These are phyloP conservation scores for Medicago lupulina DNA, from an alignment of 306 rosid genomes.

Conservation along the genomic window DNA sequence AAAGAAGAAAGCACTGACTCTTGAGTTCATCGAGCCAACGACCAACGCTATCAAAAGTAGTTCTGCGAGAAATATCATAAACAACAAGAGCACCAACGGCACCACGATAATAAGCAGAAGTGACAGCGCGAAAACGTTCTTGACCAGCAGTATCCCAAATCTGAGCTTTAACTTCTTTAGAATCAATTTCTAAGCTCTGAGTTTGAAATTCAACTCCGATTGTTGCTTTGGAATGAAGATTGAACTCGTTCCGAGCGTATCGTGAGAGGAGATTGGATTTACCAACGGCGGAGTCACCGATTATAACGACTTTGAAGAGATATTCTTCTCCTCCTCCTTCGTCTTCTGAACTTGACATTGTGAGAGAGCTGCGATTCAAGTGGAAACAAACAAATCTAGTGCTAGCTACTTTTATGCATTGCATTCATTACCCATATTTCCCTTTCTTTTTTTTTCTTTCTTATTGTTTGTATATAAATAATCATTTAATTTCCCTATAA, in stretches of 20 bases:
- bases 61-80: conserved; percentile 82
- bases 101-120: conserved; percentile 93
- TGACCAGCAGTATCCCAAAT: conserved; percentile 99
- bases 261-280: conserved; percentile 86
- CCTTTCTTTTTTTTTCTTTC: too few species aligned
- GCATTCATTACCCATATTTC: too few species aligned
- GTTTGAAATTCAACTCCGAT: conserved; percentile 96
- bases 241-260: conserved; percentile 88
- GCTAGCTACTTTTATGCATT: too few species aligned
- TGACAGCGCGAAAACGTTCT: conserved; percentile 92
- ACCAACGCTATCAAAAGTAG: conserved; percentile 80
- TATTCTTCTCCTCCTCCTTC: conserved; percentile 88
- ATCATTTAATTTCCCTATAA: too few species aligned
- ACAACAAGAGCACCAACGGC: conserved; percentile 92
- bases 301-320: conserved; percentile 91
- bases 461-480: too few species aligned
- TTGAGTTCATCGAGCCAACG: conserved; percentile 98
- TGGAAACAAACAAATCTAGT: too few species aligned
- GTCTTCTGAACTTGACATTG: conserved; percentile 84
- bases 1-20: conserved; percentile 44
- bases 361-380: too few species aligned
- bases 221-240: conserved; percentile 88
- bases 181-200: conserved; percentile 79
- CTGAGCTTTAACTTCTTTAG: conserved; percentile 94
- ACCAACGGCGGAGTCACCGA: conserved; percentile 89